Evolutionary conservation across 2,329 filamentous ascomycete genomes (phyloP).

Genomic region (Aspergillus fischeri): DNA sequence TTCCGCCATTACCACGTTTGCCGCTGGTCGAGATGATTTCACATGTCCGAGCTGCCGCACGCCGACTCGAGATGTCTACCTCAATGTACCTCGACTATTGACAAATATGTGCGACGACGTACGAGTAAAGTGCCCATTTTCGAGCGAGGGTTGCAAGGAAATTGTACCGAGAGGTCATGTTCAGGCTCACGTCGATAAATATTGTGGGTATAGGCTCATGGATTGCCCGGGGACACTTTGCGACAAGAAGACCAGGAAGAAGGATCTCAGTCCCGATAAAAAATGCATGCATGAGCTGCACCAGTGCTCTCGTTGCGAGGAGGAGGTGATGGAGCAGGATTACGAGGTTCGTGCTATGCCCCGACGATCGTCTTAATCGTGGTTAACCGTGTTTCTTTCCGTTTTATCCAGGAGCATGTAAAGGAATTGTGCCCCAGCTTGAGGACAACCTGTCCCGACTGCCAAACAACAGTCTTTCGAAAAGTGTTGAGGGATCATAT

Average conservation of each 20-base stretch:
- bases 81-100: constrained; percentile 52
- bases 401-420: constrained; percentile 29
- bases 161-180: constrained; percentile 53
- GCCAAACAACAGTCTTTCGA: constrained; percentile 29
- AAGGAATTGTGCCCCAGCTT: constrained; percentile 35
- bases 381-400: constrained; percentile 3
- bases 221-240: constrained; percentile 51
- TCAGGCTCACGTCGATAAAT: constrained; percentile 57
- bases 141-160: constrained; percentile 51
- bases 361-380: background rate
- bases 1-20: constrained; percentile 41
- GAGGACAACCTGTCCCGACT: constrained; percentile 35
- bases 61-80: constrained; percentile 34
- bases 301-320: constrained; percentile 51
- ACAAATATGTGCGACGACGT: constrained; percentile 61
- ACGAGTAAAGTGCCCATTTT: constrained; percentile 55
- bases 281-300: constrained; percentile 53
- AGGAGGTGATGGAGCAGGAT: constrained; percentile 52
- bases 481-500: constrained; percentile 33
- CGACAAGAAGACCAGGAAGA: constrained; percentile 50
- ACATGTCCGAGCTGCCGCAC: constrained; percentile 57
- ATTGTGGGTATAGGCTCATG: constrained; percentile 54
- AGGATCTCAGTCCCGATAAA: constrained; percentile 47
- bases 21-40: constrained; percentile 30
- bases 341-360: constrained; percentile 41